Base-by-base conservation (phyloP, 331 rosid genomes). In the Saraca asoca region DNA sequence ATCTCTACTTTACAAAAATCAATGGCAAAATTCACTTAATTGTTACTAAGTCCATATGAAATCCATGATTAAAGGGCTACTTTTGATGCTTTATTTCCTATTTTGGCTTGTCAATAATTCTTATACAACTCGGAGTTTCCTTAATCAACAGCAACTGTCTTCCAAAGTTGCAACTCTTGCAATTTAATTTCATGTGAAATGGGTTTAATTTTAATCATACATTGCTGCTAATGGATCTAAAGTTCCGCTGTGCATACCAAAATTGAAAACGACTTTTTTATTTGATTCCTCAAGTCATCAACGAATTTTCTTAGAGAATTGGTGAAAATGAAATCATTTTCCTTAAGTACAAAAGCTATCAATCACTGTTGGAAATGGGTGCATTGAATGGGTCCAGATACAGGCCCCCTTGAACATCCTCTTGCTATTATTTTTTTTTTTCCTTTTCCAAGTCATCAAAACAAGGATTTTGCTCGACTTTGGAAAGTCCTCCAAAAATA, bases 161-260 rank as follows among this genome's bases (percentile, higher is more conserved):
- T 24, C 31, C 31, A 24, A 1, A 3, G 31, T 24, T 24, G 31
- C 31, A 24, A 24, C n/a, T n/a, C n/a, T n/a, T n/a, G n/a, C n/a
- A n/a, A n/a, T n/a, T n/a, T n/a, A n/a, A 3, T 24, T 71, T 81
- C 75, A 79, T 85, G 83, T 85, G 81, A 81, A 85, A 67, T 3
- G 62, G 72, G 48, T 58, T 70, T 15, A 39, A 55, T 67, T 24
- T 14, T 51, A 69, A 58, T 49, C 69, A 12, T 14, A 63, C 5
- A 61, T 71, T 68, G 61, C 75, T 70, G 79, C 79, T 34, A 31
- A 49, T 14, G 43, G 50, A 66, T 42, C 58, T 35, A 19, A 66
- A 31, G 15, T 58, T 70, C 67, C 57, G 13, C 65, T 34, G 3
- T 31, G 15, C 9, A 37, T 50, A 50, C 68, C 69, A 57, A 60